These are phyloP conservation scores for Hypoxylon sp. DNA, from an alignment of 2,329 filamentous ascomycete genomes.

Conservation along the genomic window DNA sequence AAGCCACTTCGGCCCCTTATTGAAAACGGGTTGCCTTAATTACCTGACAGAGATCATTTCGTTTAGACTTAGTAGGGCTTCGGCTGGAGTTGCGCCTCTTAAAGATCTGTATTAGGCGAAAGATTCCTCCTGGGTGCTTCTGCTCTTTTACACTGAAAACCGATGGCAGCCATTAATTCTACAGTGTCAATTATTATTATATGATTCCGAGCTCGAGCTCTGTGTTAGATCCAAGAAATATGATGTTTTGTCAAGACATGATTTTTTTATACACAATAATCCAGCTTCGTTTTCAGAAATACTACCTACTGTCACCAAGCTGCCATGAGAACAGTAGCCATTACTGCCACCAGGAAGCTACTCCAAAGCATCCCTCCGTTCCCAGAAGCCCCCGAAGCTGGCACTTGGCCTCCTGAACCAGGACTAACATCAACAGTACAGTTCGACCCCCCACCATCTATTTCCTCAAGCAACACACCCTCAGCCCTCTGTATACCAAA, in stretches of 20 bases:
- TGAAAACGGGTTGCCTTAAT: background rate
- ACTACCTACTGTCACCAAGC: slow-evolving; percentile 6
- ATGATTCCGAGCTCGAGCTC: background rate
- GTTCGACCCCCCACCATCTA: background rate
- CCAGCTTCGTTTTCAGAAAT: background rate
- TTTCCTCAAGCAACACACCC: slow-evolving; percentile 53
- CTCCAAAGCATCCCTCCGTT: slow-evolving; percentile 18
- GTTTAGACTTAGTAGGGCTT: background rate
- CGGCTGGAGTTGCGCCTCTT: background rate
- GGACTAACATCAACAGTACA: slow-evolving; percentile 1
- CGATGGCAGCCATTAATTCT: background rate
- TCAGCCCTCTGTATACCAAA: slow-evolving; percentile 52
- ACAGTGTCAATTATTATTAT: background rate
- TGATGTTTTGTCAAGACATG: background rate
- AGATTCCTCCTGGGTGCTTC: background rate
- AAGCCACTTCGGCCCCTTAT: background rate
- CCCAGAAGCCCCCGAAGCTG: slow-evolving; percentile 19
- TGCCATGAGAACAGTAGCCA: slow-evolving; percentile 11
- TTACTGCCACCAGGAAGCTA: slow-evolving; percentile 14
- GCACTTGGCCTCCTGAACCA: background rate
- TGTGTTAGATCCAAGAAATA: background rate
- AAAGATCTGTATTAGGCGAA: background rate
- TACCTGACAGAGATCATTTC: too few species aligned
- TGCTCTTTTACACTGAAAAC: background rate
- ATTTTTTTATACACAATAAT: background rate